Evolutionary conservation across 225 moss, liverwort and hornwort genomes (phyloP).

Genomic region (Anthoceros angustus): DNA sequence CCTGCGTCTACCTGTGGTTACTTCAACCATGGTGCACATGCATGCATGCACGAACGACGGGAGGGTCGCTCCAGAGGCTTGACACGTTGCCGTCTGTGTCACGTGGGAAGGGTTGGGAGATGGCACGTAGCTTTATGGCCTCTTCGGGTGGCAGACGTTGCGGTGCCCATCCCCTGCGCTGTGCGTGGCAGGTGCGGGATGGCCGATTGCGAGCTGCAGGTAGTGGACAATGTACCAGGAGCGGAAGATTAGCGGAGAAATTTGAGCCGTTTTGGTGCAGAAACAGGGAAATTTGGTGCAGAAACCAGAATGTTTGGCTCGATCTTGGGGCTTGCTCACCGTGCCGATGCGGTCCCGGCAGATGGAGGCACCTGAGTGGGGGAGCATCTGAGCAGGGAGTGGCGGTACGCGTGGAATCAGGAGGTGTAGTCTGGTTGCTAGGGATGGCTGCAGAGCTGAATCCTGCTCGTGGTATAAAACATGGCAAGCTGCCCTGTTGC

Average conservation of each 20-base stretch:
- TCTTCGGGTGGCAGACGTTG: not conserved
- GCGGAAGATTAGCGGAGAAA: not conserved
- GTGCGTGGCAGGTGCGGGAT: not conserved
- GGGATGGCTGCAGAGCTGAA: not conserved
- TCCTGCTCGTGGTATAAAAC: not conserved
- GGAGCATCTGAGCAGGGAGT: not conserved
- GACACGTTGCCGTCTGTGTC: not conserved
- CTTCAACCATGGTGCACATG: not conserved
- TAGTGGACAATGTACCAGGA: not conserved
- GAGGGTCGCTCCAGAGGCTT: not conserved
- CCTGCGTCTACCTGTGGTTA: not conserved
- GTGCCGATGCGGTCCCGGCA: not conserved
- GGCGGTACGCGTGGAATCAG: not conserved
- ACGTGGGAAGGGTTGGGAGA: not conserved
- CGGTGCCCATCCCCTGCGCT: not conserved
- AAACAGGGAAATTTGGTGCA: not conserved
- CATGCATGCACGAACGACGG: not conserved
- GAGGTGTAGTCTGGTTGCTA: not conserved
- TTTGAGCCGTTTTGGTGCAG: not conserved
- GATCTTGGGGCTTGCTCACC: not conserved
- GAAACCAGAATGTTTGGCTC: not conserved
- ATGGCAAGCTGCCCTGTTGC: not conserved
- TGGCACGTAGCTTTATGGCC: not conserved
- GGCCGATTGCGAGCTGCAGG: not conserved
- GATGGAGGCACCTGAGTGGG: not conserved